These are phyloP conservation scores for Picea mariana DNA, from an alignment of 83 land plant genomes.

Conservation along the genomic window DNA sequence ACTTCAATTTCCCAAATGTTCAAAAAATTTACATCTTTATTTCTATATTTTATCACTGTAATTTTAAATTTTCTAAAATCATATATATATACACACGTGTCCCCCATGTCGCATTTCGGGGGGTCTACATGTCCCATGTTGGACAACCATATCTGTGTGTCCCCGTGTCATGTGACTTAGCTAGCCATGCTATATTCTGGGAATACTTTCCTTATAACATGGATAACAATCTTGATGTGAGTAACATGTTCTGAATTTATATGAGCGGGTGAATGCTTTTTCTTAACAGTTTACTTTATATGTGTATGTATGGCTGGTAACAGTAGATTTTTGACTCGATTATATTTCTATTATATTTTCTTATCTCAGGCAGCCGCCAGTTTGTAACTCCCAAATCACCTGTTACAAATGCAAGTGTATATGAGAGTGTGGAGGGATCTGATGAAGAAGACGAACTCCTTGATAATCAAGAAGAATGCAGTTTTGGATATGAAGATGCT, in stretches of 20 bases:
- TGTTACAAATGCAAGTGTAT: constrained; percentile 64
- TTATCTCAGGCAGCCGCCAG: background rate
- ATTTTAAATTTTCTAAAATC: too few species aligned
- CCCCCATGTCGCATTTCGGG: too few species aligned
- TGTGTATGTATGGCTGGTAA: background rate
- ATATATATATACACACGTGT: too few species aligned
- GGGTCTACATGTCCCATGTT: too few species aligned
- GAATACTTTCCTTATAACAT: background rate
- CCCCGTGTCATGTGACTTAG: background rate
- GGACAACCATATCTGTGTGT: too few species aligned
- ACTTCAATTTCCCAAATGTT: too few species aligned
- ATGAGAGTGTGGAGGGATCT: constrained; percentile 88
- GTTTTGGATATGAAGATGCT: constrained; percentile 38
- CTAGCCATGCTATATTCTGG: background rate
- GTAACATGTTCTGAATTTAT: background rate
- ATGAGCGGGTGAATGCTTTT: background rate
- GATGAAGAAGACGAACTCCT: constrained; percentile 80
- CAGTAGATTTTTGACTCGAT: background rate
- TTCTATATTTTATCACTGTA: too few species aligned
- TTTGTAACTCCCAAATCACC: constrained; percentile 81
- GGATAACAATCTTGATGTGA: background rate
- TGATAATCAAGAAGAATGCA: constrained; percentile 51
- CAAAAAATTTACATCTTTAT: too few species aligned
- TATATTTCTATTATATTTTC: background rate
- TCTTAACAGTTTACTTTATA: background rate